A percentile compares a stretch with the other conserved stretches of the same genome.
Evolutionary conservation across 495 filamentous ascomycete species (phyloP).

Genomic region (Trichoderma reesei): DNA sequence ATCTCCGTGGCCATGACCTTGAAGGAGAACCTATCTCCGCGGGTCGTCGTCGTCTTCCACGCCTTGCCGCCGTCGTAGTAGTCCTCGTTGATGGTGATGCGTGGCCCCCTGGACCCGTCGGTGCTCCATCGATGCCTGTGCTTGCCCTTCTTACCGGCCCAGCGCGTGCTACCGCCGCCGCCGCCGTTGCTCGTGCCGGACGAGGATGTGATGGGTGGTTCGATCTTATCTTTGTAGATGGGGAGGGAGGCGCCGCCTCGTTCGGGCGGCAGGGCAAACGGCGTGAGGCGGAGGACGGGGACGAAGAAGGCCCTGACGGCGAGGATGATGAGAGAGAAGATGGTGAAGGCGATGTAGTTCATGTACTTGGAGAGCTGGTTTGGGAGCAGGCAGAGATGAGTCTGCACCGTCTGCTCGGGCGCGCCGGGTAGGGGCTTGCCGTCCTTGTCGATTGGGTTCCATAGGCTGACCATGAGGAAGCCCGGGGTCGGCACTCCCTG

Average conservation of each 20-base stretch:
- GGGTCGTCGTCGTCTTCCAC: conserved; percentile 22
- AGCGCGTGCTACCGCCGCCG: conserved; percentile 12
- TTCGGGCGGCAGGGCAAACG: conserved; percentile 35
- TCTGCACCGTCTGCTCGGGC: conserved; percentile 57
- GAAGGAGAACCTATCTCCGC: conserved; percentile 12
- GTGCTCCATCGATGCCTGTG: conserved; percentile 5
- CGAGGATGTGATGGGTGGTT: conserved; percentile 16
- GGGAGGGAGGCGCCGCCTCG: conserved; percentile 12
- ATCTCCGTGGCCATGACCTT: conserved; percentile 27
- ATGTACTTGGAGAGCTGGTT: conserved; percentile 78
- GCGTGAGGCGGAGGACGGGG: conserved; percentile 32
- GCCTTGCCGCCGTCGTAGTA: conserved; percentile 24
- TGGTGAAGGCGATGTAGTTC: conserved; percentile 55
- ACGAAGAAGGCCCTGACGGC: conserved; percentile 51
- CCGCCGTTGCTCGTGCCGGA: conserved; percentile 17
- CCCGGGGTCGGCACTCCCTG: conserved; percentile 93
- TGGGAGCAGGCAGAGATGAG: conserved; percentile 83
- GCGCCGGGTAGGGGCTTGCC: conserved; percentile 45
- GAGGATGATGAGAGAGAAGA: conserved; percentile 50
- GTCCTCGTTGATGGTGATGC: conserved; percentile 30
- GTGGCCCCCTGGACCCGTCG: conserved; percentile 20
- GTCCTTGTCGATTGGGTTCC: conserved; percentile 69
- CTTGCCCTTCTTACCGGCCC: conserved; percentile 4
- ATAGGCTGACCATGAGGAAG: conserved; percentile 79
- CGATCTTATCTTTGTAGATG: conserved; percentile 36